Conservation (phyloP, 1,284 basidiomycete genomes). For the Trichosporon asahii region DNA sequence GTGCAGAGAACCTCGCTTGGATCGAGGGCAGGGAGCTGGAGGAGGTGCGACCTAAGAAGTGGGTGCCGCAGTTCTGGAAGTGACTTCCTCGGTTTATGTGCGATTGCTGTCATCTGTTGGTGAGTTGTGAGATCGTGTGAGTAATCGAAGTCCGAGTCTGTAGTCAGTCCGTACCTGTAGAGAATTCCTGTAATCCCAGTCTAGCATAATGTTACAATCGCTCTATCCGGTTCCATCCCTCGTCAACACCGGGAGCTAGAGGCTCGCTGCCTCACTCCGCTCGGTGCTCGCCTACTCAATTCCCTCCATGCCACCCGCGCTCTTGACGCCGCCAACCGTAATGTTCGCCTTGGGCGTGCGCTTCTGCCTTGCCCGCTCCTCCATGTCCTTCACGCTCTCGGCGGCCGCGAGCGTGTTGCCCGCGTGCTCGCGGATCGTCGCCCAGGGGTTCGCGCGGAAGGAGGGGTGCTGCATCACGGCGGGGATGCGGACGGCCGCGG, state of each 20-base stretch:
- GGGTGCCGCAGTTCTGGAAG: not conserved
- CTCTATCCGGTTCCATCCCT: not conserved
- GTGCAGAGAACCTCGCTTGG: conserved; percentile 1
- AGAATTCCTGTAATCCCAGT: not conserved
- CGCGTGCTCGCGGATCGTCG: conserved; percentile 49
- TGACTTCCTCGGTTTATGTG: not conserved
- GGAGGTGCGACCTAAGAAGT: not conserved
- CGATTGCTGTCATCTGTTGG: not conserved
- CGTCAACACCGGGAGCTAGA: too few species aligned
- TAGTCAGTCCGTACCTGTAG: not conserved
- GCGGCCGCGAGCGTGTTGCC: conserved; percentile 42
- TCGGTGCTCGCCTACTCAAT: conserved; percentile 16
- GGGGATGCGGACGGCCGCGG: conserved; percentile 41
- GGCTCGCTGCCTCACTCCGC: not conserved
- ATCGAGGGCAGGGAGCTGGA: not conserved
- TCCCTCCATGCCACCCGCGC: conserved; percentile 17
- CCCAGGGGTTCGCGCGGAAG: conserved; percentile 50
- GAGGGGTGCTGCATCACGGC: conserved; percentile 47
- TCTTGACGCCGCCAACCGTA: conserved; percentile 5
- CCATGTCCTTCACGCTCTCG: conserved; percentile 17
- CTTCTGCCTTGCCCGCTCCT: conserved; percentile 13
- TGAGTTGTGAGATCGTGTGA: not conserved
- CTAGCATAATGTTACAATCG: conserved; percentile 1
- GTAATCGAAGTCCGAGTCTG: too few species aligned
- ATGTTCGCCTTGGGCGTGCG: conserved; percentile 11